Percentiles rank a stretch among this genome's conserved stretches.
phyloP scores from a whole-genome alignment of 805 yeast genomes.

The Wickerhamomyces bovis region DNA sequence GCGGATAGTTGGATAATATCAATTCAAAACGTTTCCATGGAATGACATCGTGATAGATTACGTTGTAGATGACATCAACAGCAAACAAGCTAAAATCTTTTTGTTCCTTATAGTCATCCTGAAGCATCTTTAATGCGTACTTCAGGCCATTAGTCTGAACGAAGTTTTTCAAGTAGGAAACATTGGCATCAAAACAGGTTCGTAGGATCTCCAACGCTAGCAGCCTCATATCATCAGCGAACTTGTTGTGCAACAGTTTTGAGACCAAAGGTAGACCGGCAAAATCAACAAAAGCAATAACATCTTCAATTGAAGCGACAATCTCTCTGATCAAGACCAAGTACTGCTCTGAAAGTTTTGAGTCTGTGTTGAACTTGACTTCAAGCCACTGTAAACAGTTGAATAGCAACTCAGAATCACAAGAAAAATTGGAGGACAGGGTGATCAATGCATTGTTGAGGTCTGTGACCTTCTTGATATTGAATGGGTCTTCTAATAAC shows the following conservation, averaged over 20 bases:
- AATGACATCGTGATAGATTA: slow-evolving; percentile 25
- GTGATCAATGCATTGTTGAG: background rate
- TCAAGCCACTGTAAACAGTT: background rate
- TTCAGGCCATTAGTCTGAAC: slow-evolving; percentile 41
- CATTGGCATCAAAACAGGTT: slow-evolving; percentile 18
- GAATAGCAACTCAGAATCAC: background rate
- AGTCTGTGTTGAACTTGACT: background rate
- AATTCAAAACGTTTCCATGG: slow-evolving; percentile 38
- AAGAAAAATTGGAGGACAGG: background rate
- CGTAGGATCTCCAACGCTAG: slow-evolving; percentile 6
- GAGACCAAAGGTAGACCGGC: slow-evolving; percentile 16
- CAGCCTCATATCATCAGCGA: background rate
- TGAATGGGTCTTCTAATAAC: background rate
- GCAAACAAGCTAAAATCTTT: slow-evolving; percentile 34
- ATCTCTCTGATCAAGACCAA: background rate
- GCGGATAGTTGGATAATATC: slow-evolving; percentile 35
- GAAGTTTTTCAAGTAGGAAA: slow-evolving; percentile 33
- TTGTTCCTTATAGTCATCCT: slow-evolving; percentile 36
- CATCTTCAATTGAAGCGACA: background rate
- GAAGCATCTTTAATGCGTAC: slow-evolving; percentile 35
- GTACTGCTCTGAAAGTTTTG: background rate
- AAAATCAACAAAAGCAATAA: slow-evolving; percentile 9
- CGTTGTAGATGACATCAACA: slow-evolving; percentile 21
- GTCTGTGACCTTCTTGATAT: background rate
- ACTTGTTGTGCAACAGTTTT: slow-evolving; percentile 2